These are phyloP conservation scores for Massarina eburnea DNA, from an alignment of 2,329 filamentous ascomycete genomes.

Conservation along the genomic window DNA sequence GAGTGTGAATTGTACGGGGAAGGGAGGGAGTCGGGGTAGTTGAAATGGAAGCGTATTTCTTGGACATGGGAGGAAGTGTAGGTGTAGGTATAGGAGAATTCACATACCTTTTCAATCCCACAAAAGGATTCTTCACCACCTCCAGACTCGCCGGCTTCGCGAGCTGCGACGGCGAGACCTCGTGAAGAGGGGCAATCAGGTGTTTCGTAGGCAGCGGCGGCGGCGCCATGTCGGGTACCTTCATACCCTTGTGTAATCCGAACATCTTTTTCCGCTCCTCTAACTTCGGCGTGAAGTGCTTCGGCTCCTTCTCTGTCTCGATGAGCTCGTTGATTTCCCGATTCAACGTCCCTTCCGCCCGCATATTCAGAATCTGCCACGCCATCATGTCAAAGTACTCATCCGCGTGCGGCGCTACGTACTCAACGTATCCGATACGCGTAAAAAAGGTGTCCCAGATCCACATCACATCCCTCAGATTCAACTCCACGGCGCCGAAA, in stretches of 20 bases:
- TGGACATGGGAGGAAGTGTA: no score
- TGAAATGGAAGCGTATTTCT: no score
- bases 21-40: no score
- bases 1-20: no score
- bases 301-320: slow-evolving; percentile 6
- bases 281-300: slow-evolving; percentile 2
- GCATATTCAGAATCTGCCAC: slow-evolving; percentile 13
- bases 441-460: slow-evolving; percentile 12
- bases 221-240: no score
- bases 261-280: slow-evolving; percentile 3
- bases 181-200: no score
- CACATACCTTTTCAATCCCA: no score
- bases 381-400: slow-evolving; percentile 14
- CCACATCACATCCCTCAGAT: slow-evolving; percentile 7
- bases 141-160: no score
- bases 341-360: slow-evolving; percentile 3
- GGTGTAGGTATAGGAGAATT: no score
- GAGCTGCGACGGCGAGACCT: no score
- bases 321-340: slow-evolving; percentile 2
- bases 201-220: no score
- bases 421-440: not conserved
- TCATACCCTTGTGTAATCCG: not conserved
- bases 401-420: slow-evolving; percentile 2
- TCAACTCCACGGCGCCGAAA: slow-evolving; percentile 1
- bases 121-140: no score